A percentile compares a stretch with the other conserved stretches of the same genome.
These are phyloP conservation scores for Mycena capillaripes DNA, from an alignment of 768 basidiomycete species.

Conservation along the genomic window DNA sequence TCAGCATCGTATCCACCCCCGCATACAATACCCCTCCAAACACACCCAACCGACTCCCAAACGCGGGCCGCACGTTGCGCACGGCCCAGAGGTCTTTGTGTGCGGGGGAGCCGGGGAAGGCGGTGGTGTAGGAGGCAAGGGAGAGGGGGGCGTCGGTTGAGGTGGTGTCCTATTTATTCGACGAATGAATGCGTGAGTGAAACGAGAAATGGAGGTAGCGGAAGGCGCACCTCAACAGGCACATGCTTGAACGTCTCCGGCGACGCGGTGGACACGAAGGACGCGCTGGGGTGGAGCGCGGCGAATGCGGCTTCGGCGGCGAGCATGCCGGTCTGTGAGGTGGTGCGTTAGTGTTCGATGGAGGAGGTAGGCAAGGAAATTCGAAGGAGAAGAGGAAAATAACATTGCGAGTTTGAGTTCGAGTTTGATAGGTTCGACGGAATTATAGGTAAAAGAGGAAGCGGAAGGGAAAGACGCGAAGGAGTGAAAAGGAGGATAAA, in stretches of 20 bases:
- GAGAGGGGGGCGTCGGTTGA: conserved; percentile 62
- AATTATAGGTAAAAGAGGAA: not conserved
- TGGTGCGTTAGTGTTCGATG: not conserved
- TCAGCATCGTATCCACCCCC: conserved; percentile 89
- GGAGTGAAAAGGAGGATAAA: not conserved
- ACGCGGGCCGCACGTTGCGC: conserved; percentile 91
- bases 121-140: conserved; percentile 67
- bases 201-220: not conserved
- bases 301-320: conserved; percentile 91
- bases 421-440: no score
- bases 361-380: no score
- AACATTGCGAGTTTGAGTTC: no score
- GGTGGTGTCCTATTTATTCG: conserved; percentile 17
- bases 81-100: conserved; percentile 90
- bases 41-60: conserved; percentile 83
- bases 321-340: conserved; percentile 87
- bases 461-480: not conserved
- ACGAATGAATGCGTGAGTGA: not conserved
- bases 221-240: no score
- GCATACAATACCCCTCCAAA: conserved; percentile 92
- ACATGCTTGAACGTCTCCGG: conserved; percentile 23
- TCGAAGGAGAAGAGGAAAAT: not conserved
- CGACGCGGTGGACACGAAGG: conserved; percentile 23
- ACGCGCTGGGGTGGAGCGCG: conserved; percentile 57
- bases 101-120: conserved; percentile 86